phyloP scores from a whole-genome alignment of 306 rosid species.

The Coriaria nepalensis region DNA sequence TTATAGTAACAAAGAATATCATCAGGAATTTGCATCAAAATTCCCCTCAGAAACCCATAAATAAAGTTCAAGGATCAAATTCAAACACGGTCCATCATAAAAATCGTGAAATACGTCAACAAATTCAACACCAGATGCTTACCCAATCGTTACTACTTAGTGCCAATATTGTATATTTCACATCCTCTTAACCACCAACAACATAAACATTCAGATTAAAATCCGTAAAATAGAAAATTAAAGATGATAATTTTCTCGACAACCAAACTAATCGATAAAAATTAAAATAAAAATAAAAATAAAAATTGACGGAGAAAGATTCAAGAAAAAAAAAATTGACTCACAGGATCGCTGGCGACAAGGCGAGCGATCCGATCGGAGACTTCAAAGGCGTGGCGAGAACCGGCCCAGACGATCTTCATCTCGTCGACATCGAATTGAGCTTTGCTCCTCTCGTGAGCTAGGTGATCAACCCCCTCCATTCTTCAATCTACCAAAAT shows the following conservation, averaged over 20 bases:
- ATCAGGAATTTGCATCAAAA: neutral
- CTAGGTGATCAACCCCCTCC: conserved; percentile 64
- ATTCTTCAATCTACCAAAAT: conserved; percentile 4
- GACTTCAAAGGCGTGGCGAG: conserved; percentile 44
- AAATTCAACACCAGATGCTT: too few species aligned
- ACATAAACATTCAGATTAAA: too few species aligned
- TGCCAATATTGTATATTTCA: too few species aligned
- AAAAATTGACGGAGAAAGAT: neutral
- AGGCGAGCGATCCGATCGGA: conserved; percentile 73
- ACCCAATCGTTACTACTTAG: too few species aligned
- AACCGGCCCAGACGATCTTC: conserved; percentile 90
- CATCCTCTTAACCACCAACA: too few species aligned
- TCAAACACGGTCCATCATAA: too few species aligned
- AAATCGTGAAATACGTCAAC: too few species aligned
- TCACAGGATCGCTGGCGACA: conserved; percentile 86
- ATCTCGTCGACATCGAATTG: conserved; percentile 67
- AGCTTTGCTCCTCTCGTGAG: conserved; percentile 54
- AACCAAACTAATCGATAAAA: conserved; percentile 7
- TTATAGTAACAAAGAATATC: too few species aligned
- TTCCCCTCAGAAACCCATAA: neutral
- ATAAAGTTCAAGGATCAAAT: too few species aligned
- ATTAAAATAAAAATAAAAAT: too few species aligned
- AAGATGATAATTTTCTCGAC: neutral
- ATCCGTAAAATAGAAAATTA: too few species aligned
- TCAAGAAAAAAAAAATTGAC: neutral